Evolutionary conservation across 345 rosid species (phyloP).

Genomic region (Brassica juncea): DNA sequence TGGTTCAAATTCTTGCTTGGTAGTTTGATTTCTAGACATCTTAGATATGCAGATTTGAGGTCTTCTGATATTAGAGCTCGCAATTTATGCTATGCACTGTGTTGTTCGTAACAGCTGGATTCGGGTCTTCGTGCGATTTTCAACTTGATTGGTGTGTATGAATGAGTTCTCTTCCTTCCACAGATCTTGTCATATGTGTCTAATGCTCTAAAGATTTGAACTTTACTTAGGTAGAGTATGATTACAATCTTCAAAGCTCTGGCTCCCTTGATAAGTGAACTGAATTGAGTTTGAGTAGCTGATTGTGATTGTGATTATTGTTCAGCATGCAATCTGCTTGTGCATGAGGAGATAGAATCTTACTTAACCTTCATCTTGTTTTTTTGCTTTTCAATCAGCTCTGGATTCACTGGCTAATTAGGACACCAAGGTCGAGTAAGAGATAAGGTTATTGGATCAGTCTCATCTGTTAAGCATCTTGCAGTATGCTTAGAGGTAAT

Average conservation of each 20-base stretch:
- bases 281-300: slow-evolving; percentile 1
- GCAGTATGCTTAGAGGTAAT: no score
- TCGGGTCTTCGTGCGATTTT: not conserved
- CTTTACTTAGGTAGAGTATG: not conserved
- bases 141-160: not conserved
- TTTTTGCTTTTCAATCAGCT: slow-evolving; percentile 10
- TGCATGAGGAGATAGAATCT: not conserved
- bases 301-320: slow-evolving; percentile 12
- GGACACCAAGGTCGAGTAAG: not conserved
- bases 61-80: not conserved
- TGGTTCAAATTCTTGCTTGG: no score
- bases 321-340: slow-evolving; percentile 1
- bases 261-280: slow-evolving; percentile 4
- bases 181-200: not conserved
- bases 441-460: not conserved
- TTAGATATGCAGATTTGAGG: no score
- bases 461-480: no score
- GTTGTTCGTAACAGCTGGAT: slow-evolving; percentile 4
- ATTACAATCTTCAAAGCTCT: not conserved
- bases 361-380: not conserved
- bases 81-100: not conserved
- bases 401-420: slow-evolving; percentile 15
- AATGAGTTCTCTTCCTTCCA: not conserved
- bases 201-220: not conserved
- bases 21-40: no score